phyloP scores from a whole-genome alignment of 192 early-diverging fungal genomes.

The Geosiphon pyriformis region DNA sequence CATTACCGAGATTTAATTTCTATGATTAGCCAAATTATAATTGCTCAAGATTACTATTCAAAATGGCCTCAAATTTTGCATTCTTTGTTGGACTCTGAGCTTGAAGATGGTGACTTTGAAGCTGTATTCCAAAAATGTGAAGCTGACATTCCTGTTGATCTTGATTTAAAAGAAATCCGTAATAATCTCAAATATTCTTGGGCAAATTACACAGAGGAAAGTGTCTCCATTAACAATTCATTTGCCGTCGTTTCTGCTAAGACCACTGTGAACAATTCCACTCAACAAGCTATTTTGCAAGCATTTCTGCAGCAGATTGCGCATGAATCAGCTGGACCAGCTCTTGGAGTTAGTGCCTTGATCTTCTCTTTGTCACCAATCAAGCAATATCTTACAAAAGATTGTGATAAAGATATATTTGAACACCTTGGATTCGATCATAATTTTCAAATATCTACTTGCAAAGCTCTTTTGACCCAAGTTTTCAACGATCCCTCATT shows the following conservation, averaged over 20 bases:
- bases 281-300: not conserved
- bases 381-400: not conserved
- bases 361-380: not conserved
- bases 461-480: not conserved
- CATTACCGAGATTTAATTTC: conserved; percentile 8
- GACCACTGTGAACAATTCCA: not conserved
- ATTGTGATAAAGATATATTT: not conserved
- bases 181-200: conserved; percentile 2
- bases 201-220: not conserved
- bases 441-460: not conserved
- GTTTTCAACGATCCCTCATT: not conserved
- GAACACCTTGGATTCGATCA: conserved; percentile 1
- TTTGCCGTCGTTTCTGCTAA: not conserved
- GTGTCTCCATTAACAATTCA: not conserved
- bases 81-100: not conserved
- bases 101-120: conserved; percentile 8
- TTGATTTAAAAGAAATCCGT: not conserved
- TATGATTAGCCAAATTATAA: not conserved
- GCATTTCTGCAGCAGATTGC: not conserved
- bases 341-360: not conserved
- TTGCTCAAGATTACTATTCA: conserved; percentile 12
- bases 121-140: not conserved
- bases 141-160: not conserved
- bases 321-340: not conserved
- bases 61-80: conserved; percentile 10